Conservation (phyloP, 495 filamentous ascomycete genomes). For the Terfezia claveryi region DNA sequence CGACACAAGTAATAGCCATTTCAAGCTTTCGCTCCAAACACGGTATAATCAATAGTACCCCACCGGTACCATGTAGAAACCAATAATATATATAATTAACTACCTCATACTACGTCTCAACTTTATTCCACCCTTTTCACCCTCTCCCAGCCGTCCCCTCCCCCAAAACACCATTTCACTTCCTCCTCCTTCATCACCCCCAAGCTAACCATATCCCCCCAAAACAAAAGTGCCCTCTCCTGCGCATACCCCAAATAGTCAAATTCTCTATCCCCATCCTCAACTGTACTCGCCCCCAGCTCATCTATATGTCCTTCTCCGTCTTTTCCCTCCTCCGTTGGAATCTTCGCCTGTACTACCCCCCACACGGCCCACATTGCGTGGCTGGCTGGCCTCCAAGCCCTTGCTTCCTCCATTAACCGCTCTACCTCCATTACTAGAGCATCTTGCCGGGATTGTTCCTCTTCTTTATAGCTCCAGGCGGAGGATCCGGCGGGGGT, state of each 20-base stretch:
- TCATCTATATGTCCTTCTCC: not conserved
- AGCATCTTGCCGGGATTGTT: conserved; percentile 28
- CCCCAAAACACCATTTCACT: conserved; percentile 28
- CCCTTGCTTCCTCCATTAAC: conserved; percentile 50
- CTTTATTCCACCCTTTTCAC: not conserved
- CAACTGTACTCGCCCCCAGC: conserved; percentile 21
- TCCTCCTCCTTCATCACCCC: conserved; percentile 50
- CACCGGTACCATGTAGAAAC: too few relatives aligned
- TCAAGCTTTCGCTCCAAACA: too few relatives aligned
- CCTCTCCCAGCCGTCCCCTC: not conserved
- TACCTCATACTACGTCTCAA: too few relatives aligned
- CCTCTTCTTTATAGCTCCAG: conserved; percentile 24
- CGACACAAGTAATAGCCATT: too few relatives aligned
- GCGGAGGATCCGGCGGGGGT: not conserved
- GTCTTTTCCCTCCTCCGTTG: conserved; percentile 3
- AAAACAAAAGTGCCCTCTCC: conserved; percentile 77
- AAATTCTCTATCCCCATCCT: conserved; percentile 46
- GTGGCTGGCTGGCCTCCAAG: conserved; percentile 72
- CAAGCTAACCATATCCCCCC: conserved; percentile 61
- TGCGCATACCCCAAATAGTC: conserved; percentile 85
- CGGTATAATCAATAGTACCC: too few relatives aligned
- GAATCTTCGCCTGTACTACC: conserved; percentile 73
- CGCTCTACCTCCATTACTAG: conserved; percentile 29
- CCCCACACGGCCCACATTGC: conserved; percentile 94
- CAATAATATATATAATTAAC: too few relatives aligned